Percentiles rank a stretch among this genome's conserved stretches.
These are phyloP conservation scores for Gossypium australe DNA, from an alignment of 345 rosid species.

Conservation along the genomic window DNA sequence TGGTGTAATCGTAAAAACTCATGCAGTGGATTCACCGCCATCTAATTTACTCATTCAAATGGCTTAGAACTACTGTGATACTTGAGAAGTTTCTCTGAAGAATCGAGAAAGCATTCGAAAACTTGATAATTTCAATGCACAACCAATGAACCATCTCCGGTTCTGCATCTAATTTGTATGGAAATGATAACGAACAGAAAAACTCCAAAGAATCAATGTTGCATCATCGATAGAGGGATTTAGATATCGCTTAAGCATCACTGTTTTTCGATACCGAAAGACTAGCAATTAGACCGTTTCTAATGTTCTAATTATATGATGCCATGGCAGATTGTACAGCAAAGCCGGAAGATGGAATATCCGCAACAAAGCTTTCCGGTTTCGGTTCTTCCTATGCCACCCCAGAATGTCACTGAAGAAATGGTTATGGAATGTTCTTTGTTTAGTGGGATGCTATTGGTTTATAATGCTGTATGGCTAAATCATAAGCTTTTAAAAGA, in stretches of 20 bases:
- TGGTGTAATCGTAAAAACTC: neutral
- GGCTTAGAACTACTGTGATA: neutral
- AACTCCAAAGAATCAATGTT: neutral
- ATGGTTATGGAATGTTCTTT: slow-evolving; percentile 13
- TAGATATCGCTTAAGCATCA: too few species aligned
- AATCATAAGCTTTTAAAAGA: slow-evolving; percentile 8
- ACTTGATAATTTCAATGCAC: neutral
- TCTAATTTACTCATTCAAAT: neutral
- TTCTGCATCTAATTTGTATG: neutral
- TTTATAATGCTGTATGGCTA: slow-evolving; percentile 1
- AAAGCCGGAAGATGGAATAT: slow-evolving; percentile 20
- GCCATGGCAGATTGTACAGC: slow-evolving; percentile 30
- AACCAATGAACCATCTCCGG: neutral
- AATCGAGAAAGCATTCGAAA: neutral
- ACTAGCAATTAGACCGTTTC: neutral
- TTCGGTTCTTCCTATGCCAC: slow-evolving; percentile 10
- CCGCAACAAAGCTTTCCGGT: neutral
- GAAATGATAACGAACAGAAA: neutral
- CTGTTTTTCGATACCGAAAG: too few species aligned
- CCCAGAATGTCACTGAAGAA: slow-evolving; percentile 1
- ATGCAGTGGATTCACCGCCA: neutral
- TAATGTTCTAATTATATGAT: neutral
- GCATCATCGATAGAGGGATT: too few species aligned
- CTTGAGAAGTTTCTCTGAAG: neutral
- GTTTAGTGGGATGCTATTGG: slow-evolving; percentile 4